These are phyloP conservation scores for Phytophthora capsici DNA, from an alignment of 352 stramenopile genomes.

Conservation along the genomic window DNA sequence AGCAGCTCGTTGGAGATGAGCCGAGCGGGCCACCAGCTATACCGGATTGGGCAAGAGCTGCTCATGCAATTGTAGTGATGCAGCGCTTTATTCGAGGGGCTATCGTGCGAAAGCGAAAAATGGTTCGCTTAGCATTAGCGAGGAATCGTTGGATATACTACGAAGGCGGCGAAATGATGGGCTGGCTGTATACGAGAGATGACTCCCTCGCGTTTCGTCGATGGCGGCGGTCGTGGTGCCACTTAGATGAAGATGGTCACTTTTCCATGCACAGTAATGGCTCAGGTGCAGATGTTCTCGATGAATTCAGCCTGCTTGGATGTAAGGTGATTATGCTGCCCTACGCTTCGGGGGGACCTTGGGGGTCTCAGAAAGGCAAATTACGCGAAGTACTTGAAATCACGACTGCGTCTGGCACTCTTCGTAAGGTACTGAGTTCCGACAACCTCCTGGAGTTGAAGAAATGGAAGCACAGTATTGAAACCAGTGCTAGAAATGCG, in stretches of 20 bases:
- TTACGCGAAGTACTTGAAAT: slow-evolving; percentile 64
- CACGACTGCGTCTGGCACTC: slow-evolving; percentile 45
- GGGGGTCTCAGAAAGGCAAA: slow-evolving; percentile 33
- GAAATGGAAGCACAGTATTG: slow-evolving; percentile 77
- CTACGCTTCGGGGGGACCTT: slow-evolving; percentile 59
- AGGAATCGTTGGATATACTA: slow-evolving; percentile 67
- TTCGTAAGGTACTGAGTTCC: slow-evolving; percentile 74
- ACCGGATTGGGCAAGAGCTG: slow-evolving; percentile 74
- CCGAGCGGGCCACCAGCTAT: slow-evolving; percentile 42
- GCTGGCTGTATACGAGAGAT: slow-evolving; percentile 85
- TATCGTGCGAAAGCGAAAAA: slow-evolving; percentile 69
- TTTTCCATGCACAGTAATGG: slow-evolving; percentile 81
- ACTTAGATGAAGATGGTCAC: slow-evolving; percentile 70
- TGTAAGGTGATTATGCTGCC: slow-evolving; percentile 76
- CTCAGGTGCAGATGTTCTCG: slow-evolving; percentile 64
- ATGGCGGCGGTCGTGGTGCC: slow-evolving; percentile 85
- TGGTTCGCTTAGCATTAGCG: slow-evolving; percentile 62
- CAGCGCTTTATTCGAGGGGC: slow-evolving; percentile 83
- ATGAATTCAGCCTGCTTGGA: slow-evolving; percentile 66
- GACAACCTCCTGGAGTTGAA: slow-evolving; percentile 64
- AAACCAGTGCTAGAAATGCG: slow-evolving; percentile 54
- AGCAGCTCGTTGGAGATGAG: slow-evolving; percentile 79
- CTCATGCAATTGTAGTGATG: slow-evolving; percentile 78
- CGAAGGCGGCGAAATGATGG: slow-evolving; percentile 70
- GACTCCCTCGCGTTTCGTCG: slow-evolving; percentile 85